phyloP scores from a whole-genome alignment of 805 yeast species.

The Lachancea quebecensis region DNA sequence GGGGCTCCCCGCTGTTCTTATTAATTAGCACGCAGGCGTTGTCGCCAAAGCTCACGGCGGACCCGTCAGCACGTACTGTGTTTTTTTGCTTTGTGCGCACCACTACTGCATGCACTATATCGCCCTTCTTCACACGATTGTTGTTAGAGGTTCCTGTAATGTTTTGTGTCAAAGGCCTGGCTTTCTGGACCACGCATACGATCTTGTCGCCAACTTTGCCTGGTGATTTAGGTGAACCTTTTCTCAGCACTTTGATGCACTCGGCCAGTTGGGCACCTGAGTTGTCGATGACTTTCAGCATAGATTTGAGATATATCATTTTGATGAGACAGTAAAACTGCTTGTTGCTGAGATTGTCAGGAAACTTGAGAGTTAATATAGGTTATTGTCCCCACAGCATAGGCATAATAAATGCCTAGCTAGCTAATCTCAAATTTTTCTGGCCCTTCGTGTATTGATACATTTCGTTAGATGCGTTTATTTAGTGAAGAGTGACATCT shows the following conservation, averaged over 20 bases:
- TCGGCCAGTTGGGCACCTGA: conserved; percentile 93
- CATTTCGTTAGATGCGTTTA: not conserved
- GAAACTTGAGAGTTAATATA: too few relatives aligned
- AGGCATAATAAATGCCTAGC: too few relatives aligned
- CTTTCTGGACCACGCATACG: conserved; percentile 90
- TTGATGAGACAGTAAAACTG: not conserved
- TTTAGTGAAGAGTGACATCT: too few relatives aligned
- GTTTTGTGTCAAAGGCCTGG: conserved; percentile 66
- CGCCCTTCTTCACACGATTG: conserved; percentile 88
- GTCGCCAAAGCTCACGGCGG: conserved; percentile 82
- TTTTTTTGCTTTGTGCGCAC: conserved; percentile 81
- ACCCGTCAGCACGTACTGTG: conserved; percentile 76
- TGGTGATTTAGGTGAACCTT: conserved; percentile 67
- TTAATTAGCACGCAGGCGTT: conserved; percentile 94
- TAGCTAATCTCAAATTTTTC: not conserved
- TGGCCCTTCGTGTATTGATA: not conserved
- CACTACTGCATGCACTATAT: conserved; percentile 89
- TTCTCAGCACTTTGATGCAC: conserved; percentile 90
- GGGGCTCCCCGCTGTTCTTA: conserved; percentile 81
- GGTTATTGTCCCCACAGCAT: too few relatives aligned
- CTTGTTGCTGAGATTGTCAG: too few relatives aligned
- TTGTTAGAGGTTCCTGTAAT: conserved; percentile 67
- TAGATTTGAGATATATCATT: conserved; percentile 85
- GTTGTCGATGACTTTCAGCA: conserved; percentile 88
- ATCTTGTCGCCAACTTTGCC: conserved; percentile 88